Conservation (phyloP, 2,329 filamentous ascomycete genomes). For the Epichloe sp. region DNA sequence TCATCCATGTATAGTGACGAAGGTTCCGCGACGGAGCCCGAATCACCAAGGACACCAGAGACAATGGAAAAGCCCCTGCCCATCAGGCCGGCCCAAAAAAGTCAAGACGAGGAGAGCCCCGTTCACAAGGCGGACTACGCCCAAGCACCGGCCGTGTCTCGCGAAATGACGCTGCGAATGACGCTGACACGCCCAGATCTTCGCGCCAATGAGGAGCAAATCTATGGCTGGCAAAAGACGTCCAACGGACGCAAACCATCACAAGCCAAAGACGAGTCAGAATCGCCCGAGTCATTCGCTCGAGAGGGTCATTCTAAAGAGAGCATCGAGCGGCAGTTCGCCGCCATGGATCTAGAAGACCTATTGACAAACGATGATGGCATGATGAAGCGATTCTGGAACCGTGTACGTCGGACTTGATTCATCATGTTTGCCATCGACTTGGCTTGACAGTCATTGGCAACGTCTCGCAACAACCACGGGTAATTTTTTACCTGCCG, state of each 20-base stretch:
- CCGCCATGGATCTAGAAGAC: conserved; percentile 38
- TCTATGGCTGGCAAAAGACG: conserved; percentile 53
- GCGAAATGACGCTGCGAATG: conserved; percentile 95
- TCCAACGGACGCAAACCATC: conserved; percentile 34
- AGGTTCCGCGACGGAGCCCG: conserved; percentile 40
- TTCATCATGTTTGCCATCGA: neutral
- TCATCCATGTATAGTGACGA: conserved; percentile 43
- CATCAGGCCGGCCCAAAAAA: conserved; percentile 14
- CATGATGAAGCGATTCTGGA: conserved; percentile 52
- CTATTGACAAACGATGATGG: conserved; percentile 29
- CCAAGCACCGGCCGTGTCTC: conserved; percentile 41
- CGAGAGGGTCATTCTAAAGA: conserved; percentile 31
- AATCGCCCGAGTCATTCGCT: conserved; percentile 16
- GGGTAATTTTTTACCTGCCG: too few species aligned
- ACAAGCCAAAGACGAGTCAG: conserved; percentile 19
- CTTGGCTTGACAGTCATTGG: too few species aligned
- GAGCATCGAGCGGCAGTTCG: conserved; percentile 39
- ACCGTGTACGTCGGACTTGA: conserved; percentile 38
- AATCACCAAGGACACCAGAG: conserved; percentile 45
- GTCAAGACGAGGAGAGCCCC: conserved; percentile 13
- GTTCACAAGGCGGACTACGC: conserved; percentile 28
- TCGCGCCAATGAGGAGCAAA: conserved; percentile 56
- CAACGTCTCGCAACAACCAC: too few species aligned
- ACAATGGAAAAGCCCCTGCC: conserved; percentile 27
- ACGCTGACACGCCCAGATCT: conserved; percentile 84